Percentiles rank a stretch among this genome's conserved stretches.
These are phyloP conservation scores for Pugionium cornutum DNA, from an alignment of 345 rosid genomes.

Conservation along the genomic window DNA sequence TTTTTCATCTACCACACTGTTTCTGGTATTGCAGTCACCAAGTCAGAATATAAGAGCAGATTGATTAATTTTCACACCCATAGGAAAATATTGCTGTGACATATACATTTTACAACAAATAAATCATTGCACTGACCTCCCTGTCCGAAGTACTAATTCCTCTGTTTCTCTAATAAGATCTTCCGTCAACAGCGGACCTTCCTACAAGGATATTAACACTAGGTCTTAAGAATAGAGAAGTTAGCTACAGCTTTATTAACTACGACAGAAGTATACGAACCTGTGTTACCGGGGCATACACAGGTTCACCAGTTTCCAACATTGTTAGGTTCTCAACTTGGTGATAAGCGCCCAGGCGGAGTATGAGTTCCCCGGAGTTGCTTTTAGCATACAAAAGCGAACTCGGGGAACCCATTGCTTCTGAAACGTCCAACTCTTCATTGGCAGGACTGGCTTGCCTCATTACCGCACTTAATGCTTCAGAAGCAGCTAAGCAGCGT, in stretches of 20 bases:
- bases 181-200: constrained; percentile 91
- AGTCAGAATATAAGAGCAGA: neutral
- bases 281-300: constrained; percentile 85
- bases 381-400: constrained; percentile 60
- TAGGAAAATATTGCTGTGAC: neutral
- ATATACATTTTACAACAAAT: neutral
- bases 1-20: neutral
- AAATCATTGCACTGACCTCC: constrained; percentile 59
- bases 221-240: constrained; percentile 20
- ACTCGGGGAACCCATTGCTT: constrained; percentile 34
- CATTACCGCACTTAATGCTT: constrained; percentile 69
- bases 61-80: neutral
- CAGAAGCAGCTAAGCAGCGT: constrained; percentile 53
- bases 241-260: constrained; percentile 18
- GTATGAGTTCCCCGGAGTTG: constrained; percentile 68
- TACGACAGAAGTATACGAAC: constrained; percentile 45
- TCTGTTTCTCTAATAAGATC: constrained; percentile 96
- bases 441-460: constrained; percentile 50
- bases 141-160: constrained; percentile 91
- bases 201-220: constrained; percentile 51
- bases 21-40: constrained; percentile 10
- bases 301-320: constrained; percentile 91
- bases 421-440: constrained; percentile 46
- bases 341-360: constrained; percentile 66
- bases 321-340: constrained; percentile 61